A percentile compares a stretch with the other conserved stretches of the same genome.
These are phyloP conservation scores for Deuterostichococcus epilithicus DNA, from an alignment of 139 green algal species.

Conservation along the genomic window DNA sequence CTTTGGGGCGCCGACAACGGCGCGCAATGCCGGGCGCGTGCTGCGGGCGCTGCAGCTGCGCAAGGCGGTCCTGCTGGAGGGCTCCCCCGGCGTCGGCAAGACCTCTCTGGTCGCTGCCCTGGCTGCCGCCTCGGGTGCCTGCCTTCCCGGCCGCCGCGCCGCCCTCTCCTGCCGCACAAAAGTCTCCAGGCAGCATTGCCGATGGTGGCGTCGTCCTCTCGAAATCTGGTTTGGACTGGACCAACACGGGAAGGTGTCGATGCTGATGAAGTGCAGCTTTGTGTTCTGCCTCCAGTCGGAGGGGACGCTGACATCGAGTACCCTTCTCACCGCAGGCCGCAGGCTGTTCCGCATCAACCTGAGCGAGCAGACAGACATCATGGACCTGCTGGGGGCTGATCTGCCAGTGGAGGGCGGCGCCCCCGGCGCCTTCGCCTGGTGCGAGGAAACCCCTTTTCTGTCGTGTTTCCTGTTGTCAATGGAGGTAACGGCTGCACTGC, in stretches of 20 bases:
- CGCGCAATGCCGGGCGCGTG: slow-evolving; percentile 83
- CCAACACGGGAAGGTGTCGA: too few relatives aligned
- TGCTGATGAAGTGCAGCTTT: too few relatives aligned
- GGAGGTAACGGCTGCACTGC: too few relatives aligned
- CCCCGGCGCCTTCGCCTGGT: slow-evolving; percentile 87
- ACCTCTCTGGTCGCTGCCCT: slow-evolving; percentile 88
- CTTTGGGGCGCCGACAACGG: slow-evolving; percentile 81
- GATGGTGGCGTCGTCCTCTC: too few relatives aligned
- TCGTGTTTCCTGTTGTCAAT: not conserved
- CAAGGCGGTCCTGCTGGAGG: slow-evolving; percentile 93
- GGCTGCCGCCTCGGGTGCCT: slow-evolving; percentile 48
- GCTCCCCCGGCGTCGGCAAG: slow-evolving; percentile 95
- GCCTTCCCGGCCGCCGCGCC: not conserved
- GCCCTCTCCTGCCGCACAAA: not conserved
- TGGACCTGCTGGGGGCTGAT: slow-evolving; percentile 96
- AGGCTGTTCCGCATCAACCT: slow-evolving; percentile 93
- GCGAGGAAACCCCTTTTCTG: not conserved
- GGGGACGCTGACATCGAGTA: not conserved
- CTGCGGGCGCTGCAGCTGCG: slow-evolving; percentile 83
- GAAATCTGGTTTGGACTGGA: too few relatives aligned
- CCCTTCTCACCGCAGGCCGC: slow-evolving; percentile 31
- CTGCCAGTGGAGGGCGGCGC: slow-evolving; percentile 77
- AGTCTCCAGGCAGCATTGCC: not conserved
- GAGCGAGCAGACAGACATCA: slow-evolving; percentile 98
- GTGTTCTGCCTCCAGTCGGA: not conserved